phyloP scores from a whole-genome alignment of 306 rosid genomes.

The Glycyrrhiza uralensis region DNA sequence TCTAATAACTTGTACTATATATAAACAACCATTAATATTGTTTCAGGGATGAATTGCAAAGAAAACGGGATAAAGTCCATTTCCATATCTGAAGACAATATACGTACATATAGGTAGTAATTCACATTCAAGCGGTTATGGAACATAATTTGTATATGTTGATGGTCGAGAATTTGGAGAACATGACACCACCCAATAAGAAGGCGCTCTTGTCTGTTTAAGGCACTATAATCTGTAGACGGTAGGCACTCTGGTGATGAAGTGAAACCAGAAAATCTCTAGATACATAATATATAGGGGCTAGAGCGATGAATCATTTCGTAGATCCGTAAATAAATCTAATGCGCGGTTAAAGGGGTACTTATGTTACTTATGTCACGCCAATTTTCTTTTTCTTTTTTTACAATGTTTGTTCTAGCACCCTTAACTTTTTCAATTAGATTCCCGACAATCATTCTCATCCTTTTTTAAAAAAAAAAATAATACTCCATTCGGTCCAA shows the following conservation, averaged over 20 bases:
- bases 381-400: neutral
- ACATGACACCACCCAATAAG: conserved; percentile 14
- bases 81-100: neutral
- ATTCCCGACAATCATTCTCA: neutral
- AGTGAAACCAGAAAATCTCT: too few species aligned
- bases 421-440: neutral
- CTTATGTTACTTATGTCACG: neutral
- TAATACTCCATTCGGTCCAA: too few species aligned
- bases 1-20: too few species aligned
- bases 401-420: neutral
- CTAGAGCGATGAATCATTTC: neutral
- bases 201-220: conserved; percentile 11
- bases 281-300: too few species aligned
- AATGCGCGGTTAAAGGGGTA: neutral
- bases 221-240: conserved; percentile 11
- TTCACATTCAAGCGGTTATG: neutral
- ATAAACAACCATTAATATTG: too few species aligned
- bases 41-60: neutral
- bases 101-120: neutral
- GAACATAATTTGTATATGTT: conserved; percentile 5
- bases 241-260: conserved; percentile 6
- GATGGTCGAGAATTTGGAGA: conserved; percentile 26
- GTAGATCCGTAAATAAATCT: neutral
- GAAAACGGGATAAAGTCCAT: neutral
- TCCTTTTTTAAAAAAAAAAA: neutral